Percentiles rank a stretch among this genome's conserved stretches.
Conservation (phyloP, 768 basidiomycete species). For the Butyriboletus loyo region DNA sequence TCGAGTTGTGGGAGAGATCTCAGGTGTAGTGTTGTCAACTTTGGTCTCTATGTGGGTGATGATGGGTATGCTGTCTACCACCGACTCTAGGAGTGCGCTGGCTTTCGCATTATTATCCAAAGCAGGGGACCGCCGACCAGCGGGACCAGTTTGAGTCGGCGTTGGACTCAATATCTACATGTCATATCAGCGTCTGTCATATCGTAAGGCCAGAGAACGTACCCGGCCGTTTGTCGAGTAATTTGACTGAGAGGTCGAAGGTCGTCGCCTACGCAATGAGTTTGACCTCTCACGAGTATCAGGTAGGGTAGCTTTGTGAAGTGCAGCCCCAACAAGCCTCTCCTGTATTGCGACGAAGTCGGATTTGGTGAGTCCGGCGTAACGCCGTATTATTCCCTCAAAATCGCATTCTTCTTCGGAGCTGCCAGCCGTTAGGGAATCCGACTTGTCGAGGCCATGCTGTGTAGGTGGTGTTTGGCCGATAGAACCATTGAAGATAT, state of each 20-base stretch:
- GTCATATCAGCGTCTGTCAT: constrained; percentile 3
- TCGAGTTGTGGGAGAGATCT: constrained; percentile 51
- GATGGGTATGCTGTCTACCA: constrained; percentile 52
- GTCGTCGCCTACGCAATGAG: constrained; percentile 71
- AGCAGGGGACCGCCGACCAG: constrained; percentile 31
- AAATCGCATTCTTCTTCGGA: constrained; percentile 55
- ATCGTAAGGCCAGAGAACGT: constrained; percentile 11
- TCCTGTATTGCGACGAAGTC: constrained; percentile 77
- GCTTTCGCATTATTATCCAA: constrained; percentile 57
- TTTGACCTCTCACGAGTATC: constrained; percentile 61
- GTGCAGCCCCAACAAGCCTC: constrained; percentile 63
- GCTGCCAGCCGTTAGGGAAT: constrained; percentile 46
- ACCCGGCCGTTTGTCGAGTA: constrained; percentile 59
- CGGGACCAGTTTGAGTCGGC: constrained; percentile 31
- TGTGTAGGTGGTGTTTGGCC: constrained; percentile 53
- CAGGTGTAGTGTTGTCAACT: constrained; percentile 28
- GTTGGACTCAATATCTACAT: constrained; percentile 59
- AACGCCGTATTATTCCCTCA: constrained; percentile 63
- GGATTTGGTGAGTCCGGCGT: constrained; percentile 63
- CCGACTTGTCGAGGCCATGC: constrained; percentile 62
- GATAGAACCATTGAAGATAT: constrained; percentile 48
- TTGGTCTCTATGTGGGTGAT: constrained; percentile 30
- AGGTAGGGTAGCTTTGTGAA: constrained; percentile 52
- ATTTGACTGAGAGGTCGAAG: constrained; percentile 81
- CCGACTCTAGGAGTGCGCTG: constrained; percentile 64